phyloP scores from a whole-genome alignment of 2,329 filamentous ascomycete genomes.

The Basipetospora chlamydospora region DNA sequence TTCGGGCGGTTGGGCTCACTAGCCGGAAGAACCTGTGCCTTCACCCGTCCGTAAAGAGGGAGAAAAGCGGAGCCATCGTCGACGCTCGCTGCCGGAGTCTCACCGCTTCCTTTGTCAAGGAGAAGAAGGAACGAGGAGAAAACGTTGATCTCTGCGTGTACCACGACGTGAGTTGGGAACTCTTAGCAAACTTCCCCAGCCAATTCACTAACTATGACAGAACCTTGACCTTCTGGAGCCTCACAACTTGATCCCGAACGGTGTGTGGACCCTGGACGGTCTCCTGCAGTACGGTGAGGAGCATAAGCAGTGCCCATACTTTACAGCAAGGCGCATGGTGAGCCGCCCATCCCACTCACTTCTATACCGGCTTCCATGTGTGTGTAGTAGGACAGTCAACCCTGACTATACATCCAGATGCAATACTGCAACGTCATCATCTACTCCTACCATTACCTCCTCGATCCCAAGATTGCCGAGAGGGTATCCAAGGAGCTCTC shows the following conservation, averaged over 20 bases:
- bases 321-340: constrained; percentile 87
- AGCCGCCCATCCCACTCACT: constrained; percentile 10
- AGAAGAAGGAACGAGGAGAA: constrained; percentile 92
- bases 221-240: constrained; percentile 91
- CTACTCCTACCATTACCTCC: constrained; percentile 95
- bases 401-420: constrained; percentile 50
- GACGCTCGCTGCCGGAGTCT: constrained; percentile 92
- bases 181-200: neutral
- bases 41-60: constrained; percentile 87
- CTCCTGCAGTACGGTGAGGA: constrained; percentile 82
- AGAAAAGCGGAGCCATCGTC: constrained; percentile 88
- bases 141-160: constrained; percentile 91
- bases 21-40: constrained; percentile 96
- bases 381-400: too few relatives aligned
- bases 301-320: constrained; percentile 95
- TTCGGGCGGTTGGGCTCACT: constrained; percentile 78
- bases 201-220: constrained; percentile 22
- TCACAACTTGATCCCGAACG: constrained; percentile 85
- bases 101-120: constrained; percentile 92
- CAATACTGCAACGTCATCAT: constrained; percentile 99
- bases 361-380: neutral
- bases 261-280: constrained; percentile 89
- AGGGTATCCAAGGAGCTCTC: constrained; percentile 88
- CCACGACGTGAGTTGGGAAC: constrained; percentile 53
- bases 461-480: constrained; percentile 96